Conservation (phyloP, 164 flowering plant genomes). For the Umbilicus rupestris region DNA sequence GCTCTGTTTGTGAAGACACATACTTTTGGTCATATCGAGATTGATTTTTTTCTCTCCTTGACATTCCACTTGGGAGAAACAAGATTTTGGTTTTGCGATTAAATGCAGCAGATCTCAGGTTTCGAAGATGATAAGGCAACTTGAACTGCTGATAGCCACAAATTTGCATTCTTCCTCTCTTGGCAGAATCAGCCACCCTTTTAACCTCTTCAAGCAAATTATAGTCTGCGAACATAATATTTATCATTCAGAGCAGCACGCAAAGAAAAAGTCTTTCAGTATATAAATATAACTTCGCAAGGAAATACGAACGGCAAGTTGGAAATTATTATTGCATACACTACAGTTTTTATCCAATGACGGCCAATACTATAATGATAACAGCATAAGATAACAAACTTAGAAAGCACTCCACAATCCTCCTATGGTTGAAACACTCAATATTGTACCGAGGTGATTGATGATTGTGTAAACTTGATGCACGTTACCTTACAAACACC, state of each 20-base stretch:
- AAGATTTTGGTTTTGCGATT: conserved; percentile 36
- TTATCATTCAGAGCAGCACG: background rate
- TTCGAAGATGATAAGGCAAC: conserved; percentile 34
- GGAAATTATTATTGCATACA: background rate
- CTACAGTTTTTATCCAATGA: too few species aligned
- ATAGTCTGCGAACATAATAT: conserved; percentile 36
- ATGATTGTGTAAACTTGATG: too few species aligned
- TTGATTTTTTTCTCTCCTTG: conserved; percentile 53
- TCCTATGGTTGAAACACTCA: background rate
- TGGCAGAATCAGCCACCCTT: conserved; percentile 65
- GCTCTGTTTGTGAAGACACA: background rate
- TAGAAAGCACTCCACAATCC: background rate
- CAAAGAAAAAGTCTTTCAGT: too few species aligned
- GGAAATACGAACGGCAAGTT: background rate
- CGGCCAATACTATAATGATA: too few species aligned
- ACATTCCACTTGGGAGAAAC: conserved; percentile 60
- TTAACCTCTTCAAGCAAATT: conserved; percentile 68
- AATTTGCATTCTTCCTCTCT: conserved; percentile 37
- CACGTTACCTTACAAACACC: too few species aligned
- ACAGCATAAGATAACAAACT: background rate
- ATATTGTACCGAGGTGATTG: too few species aligned
- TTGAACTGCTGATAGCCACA: conserved; percentile 23
- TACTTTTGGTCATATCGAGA: conserved; percentile 46
- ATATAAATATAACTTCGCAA: background rate
- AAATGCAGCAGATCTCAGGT: conserved; percentile 31